Evolutionary conservation across 2,329 filamentous ascomycete genomes (phyloP), one percentile per base, ranked within the genome.

Genomic region (Aplosporella prunicola): DNA sequence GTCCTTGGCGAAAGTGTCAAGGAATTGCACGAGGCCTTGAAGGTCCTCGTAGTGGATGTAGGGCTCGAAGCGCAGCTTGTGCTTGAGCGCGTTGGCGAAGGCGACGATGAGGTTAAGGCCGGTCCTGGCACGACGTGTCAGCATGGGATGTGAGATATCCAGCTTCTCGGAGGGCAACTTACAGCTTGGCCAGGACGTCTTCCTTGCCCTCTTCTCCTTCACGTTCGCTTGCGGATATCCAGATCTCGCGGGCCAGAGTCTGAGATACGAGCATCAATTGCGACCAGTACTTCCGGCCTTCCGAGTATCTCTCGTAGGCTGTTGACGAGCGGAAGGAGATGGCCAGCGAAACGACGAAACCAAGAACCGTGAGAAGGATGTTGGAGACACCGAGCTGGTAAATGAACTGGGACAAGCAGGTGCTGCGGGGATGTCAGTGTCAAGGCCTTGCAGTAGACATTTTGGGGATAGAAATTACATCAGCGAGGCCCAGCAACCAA

Each of bases 31-130:
- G 10, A 87, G 67, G 14, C 78, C 73, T 24, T 73, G 63, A 5
- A 93, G 67, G 51, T 91, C 85, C 1, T 79, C 72, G 55, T 91
- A 89, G 36, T 80, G 73, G 22, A 79, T 76, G 49, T 82, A 84
- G 1, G 85, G 84, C 55, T 93, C 84, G 56, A 89, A 89, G 20
- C 85, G 82, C 20, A 93, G 72, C 50, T 78, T 80, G 61, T 91
- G 85, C 63, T 89, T 89, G 42, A 93, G 67, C 2, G 85, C 64
- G 13, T 83, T 68, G n/a, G 82, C 72, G 49, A 83, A 91, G 2
- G 83, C 81, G 18, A 85, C 72, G 45, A 91, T 69, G 5, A 91
- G 68, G 55, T 91, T 89, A 58, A 91, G 74, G 5, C 77, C 77
- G 11, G 78, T 78, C 22, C 66, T 69, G 32, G 22, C 15, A 31